Conservation (phyloP, 441 rosid genomes). For the Populus hybrid region DNA sequence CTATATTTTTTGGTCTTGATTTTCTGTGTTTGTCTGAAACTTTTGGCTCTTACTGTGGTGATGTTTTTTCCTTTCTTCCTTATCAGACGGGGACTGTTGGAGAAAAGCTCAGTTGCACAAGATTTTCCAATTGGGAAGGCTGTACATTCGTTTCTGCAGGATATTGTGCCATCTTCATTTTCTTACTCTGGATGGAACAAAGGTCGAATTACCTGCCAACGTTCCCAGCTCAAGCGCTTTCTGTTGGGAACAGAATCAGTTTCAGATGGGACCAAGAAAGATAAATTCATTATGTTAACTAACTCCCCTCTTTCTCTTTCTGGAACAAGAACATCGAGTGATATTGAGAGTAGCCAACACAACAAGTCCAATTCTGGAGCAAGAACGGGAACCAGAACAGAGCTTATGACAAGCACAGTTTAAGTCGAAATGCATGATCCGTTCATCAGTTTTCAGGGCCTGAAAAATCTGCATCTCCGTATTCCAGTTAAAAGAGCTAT, state of each 20-base stretch:
- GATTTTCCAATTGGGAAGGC: conserved; percentile 63
- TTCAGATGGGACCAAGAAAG: conserved; percentile 43
- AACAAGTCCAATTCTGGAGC: conserved; percentile 26
- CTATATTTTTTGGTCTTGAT: background rate
- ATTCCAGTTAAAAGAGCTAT: conserved; percentile 14
- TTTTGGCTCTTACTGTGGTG: conserved; percentile 8
- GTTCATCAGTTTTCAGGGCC: conserved; percentile 11
- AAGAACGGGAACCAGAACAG: conserved; percentile 37
- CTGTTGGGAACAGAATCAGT: conserved; percentile 42
- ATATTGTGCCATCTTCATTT: conserved; percentile 62
- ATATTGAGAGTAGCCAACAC: conserved; percentile 24
- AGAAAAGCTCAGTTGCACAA: conserved; percentile 56
- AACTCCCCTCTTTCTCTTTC: conserved; percentile 50
- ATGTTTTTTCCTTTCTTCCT: conserved; percentile 6
- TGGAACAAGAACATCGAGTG: conserved; percentile 37
- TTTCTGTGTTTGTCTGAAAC: conserved; percentile 7
- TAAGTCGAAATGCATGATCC: conserved; percentile 20
- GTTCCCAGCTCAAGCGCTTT: conserved; percentile 71
- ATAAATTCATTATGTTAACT: conserved; percentile 40
- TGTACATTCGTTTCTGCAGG: conserved; percentile 62
- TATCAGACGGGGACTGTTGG: conserved; percentile 68
- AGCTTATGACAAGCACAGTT: conserved; percentile 56
- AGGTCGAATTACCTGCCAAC: conserved; percentile 84
- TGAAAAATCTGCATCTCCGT: conserved; percentile 18
- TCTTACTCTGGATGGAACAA: conserved; percentile 77